A percentile compares a stretch with the other conserved stretches of the same genome.
Evolutionary conservation across 768 basidiomycete genomes (phyloP).

Genomic region (Termitomyces sp.): DNA sequence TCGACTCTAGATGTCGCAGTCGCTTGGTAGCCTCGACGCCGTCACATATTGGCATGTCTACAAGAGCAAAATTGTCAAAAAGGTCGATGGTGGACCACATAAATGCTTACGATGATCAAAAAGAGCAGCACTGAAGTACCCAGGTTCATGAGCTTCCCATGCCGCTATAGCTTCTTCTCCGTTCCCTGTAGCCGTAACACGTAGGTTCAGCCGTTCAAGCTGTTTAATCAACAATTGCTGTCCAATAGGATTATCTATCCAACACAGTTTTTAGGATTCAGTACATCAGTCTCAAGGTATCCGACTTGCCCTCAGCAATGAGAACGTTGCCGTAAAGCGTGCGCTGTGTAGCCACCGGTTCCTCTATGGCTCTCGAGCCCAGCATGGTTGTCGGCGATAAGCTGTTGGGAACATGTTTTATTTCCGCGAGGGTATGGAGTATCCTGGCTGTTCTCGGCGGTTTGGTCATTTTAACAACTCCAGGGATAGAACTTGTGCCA

Average conservation of each 20-base stretch:
- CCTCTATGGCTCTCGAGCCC: constrained; percentile 38
- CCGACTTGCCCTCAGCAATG: constrained; percentile 57
- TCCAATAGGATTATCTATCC: constrained; percentile 63
- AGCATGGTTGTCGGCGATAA: constrained; percentile 31
- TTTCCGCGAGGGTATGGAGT: constrained; percentile 53
- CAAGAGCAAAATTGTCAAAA: neutral
- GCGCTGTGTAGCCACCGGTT: constrained; percentile 39
- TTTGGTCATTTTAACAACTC: constrained; percentile 65
- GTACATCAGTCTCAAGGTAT: neutral
- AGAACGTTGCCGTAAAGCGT: constrained; percentile 63
- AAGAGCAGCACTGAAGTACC: constrained; percentile 62
- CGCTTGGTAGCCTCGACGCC: constrained; percentile 72
- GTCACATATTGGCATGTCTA: constrained; percentile 77
- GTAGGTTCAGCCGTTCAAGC: constrained; percentile 53
- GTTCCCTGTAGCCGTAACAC: constrained; percentile 57
- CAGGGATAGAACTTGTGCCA: constrained; percentile 41
- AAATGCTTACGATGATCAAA: constrained; percentile 64
- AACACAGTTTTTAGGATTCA: neutral
- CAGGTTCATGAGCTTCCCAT: constrained; percentile 65
- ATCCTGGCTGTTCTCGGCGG: constrained; percentile 58
- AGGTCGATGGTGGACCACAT: neutral
- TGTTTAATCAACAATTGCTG: constrained; percentile 65
- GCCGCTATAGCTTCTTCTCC: constrained; percentile 65
- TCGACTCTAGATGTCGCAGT: constrained; percentile 51
- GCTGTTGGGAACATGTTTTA: constrained; percentile 49